Evolutionary conservation across 768 basidiomycete species (phyloP), one percentile per base, ranked within the genome.

Genomic region (Boletus speciosus): DNA sequence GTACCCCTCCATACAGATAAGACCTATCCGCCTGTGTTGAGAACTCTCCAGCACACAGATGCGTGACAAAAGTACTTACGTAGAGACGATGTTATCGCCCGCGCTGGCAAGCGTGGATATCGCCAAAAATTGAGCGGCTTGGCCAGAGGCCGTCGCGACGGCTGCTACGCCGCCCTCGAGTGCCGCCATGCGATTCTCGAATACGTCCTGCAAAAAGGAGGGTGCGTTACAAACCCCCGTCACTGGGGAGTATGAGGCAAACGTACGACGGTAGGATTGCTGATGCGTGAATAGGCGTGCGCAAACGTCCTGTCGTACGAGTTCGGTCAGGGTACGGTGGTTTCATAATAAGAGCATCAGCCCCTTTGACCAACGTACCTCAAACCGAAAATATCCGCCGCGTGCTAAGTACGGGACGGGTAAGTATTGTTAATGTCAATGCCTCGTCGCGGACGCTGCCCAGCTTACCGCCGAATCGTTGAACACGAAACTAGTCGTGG

Each of bases 121-220:
- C 2, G 88, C 77, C 67, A 90, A 73, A 69, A 90, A 87, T 61
- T 91, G 88, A 0, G 89, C 90, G 7, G 86, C 74, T 65, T 90
- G 88, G 0, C 90, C 90, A 50, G 85, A 86, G 4, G 87, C 73
- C 0, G 84, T 77, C 3, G 89, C 89, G 4, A 92, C 78, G 6
- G 90, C 90, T 1, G 87, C 88, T 2, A 74, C 75, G 25, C 90
- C 90, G 11, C 88, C 86, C 67, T 93, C 90, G n/a, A 92, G 76
- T 0, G 86, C 86, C 5, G 87, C 84, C 27, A 91, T 84, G 7
- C 90, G 82, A 52, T 84, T 78, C 68, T 92, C 90, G 59, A 93
- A 90, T 1, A 90, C 85, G 51, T 84, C 85, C 86, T 88, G 37
- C 15, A 37, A 14, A 27, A 0, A 16, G 8, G 6, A 0, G 10